Evolutionary conservation across 2,329 filamentous ascomycete species (phyloP), one percentile per base, ranked within the genome.

Genomic region (Dryadomyces quercus-mongolicae): DNA sequence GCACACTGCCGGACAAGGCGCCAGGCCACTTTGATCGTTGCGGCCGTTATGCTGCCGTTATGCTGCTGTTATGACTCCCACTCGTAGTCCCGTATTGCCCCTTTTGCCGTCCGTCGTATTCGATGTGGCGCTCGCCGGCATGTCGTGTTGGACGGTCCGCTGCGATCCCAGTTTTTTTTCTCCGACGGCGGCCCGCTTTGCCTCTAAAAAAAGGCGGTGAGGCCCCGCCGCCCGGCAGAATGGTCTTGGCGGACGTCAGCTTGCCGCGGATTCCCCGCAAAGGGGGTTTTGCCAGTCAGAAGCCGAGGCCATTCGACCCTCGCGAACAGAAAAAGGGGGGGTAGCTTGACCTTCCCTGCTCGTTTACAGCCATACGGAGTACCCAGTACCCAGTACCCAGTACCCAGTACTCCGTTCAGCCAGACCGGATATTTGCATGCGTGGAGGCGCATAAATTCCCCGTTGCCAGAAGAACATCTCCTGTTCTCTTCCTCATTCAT

Each of bases 221-320:
- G 20, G 20, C 25, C 20, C 4, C 10, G 36, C 36, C 36, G 15
- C 3, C 2, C 21, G 49, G 49, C 49, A 51, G 49, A 51, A 51
- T 43, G 3, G 13, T 25, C 49, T 43, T 51, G 49, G 49, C 38
- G 38, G 18, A 18, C 25, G 18, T 22, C 49, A 51, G 49, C 49
- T 38, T 31, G 20, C 31, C 21, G 34, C 12, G 15, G n/a, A 16
- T 38, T 18, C 49, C 49, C 49, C 49, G 49, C 49, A 51, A 40
- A 43, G 40, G 15, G 20, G 36, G 36, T n/a, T n/a, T n/a, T n/a
- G n/a, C 18, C 22, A 18, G 31, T 36, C 21, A 34, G 31, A 38
- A 54, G 56, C 51, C 56, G 56, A 57, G 54, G 56, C 54, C 54
- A 52, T 4, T 31, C 25, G 25, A 31, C 25, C 25, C n/a, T n/a